Evolutionary conservation across 805 yeast species (phyloP), one percentile per base, ranked within the genome.

Genomic region (Saccharomycopsis fodiens): DNA sequence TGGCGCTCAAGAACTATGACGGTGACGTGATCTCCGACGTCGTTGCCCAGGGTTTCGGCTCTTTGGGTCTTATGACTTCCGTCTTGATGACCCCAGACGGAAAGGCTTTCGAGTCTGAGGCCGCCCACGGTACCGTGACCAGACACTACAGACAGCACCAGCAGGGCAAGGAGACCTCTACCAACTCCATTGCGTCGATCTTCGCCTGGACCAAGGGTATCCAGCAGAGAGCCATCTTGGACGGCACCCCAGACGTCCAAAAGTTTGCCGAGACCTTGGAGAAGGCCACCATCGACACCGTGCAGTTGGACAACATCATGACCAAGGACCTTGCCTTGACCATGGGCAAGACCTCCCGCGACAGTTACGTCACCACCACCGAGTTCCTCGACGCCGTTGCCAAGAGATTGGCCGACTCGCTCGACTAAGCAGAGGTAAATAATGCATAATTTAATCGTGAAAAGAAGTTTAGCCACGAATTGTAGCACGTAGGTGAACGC

Each of bases 81-180:
- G 95, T 87, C n/a, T 76, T 91, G 56, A 78, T 88, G 60, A 80
- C 97, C n/a, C 94, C 97, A 42, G 97, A 91, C 65, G 97, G 97
- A 21, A 85, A 85, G 70, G 82, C 96, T 12, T 89, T 86, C 64
- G 97, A 91, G 72, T 72, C 88, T 45, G 97, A 91, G 72, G 97
- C 97, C 49, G 97, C 97, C n/a, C 97, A 91, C 64, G 97, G 97
- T 47, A 91, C 97, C 12, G 97, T 91, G 57, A 91, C 97, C 39
- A 85, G 97, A 70, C 97, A 91, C 66, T 91, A 75, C 71, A 84
- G 97, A 72, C 93, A 82, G 68, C 87, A 86, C 67, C 97, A 91
- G 70, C 85, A 84, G 67, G 97, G 97, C 55, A 85, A 88, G 65
- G 97, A 89, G 69, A 91, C 97, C 16, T 86, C 96, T 4, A 91